Evolutionary conservation across 129 eudicot genomes (phyloP), one percentile per base, ranked within the genome.

Genomic region (Escallonia rubra): DNA sequence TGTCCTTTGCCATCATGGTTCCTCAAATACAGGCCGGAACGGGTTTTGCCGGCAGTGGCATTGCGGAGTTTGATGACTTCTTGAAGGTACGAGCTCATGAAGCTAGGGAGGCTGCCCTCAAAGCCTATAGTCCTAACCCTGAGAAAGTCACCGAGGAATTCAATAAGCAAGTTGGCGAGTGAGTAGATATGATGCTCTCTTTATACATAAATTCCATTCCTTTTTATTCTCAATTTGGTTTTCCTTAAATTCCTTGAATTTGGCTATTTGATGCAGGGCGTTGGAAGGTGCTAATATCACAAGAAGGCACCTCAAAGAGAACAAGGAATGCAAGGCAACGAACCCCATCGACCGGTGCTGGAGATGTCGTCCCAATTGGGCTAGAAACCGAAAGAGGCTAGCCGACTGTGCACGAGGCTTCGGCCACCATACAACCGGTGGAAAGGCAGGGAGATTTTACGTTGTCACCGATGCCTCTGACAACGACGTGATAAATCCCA

Each of bases 291-390:
- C 56, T 16, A 81, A 76, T 55, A 9, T 12, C 58, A 67, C 81
- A 57, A 80, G 92, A 72, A 85, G 96, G 71, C 53, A 45, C 52
- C 70, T 85, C 3, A 10, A 40, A 4, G 55, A 14, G 14, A 40
- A 10, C 10, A 10, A n/a, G 0, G 78, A 58, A 46, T 89, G 96
- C 82, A 59, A 39, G 68, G 90, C 90, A 10, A 78, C 83, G 3
- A 89, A 89, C 75, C 88, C 94, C 2, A 86, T 89, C 34, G 96
- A 89, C 63, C 43, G 74, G 40, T 89, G 96, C 70, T 86, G 94
- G 94, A 77, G 96, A 66, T 89, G 96, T 69, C 70, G 77, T 3
- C 48, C 51, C 8, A 41, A 84, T 61, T 89, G 94, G 96, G 78
- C 76, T 10, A 43, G 54, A 8, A 52, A 89, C 63, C 80, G 96